Evolutionary conservation across 1,139 yeast genomes (phyloP), one percentile per base, ranked within the genome.

Genomic region (Pichia sp.): DNA sequence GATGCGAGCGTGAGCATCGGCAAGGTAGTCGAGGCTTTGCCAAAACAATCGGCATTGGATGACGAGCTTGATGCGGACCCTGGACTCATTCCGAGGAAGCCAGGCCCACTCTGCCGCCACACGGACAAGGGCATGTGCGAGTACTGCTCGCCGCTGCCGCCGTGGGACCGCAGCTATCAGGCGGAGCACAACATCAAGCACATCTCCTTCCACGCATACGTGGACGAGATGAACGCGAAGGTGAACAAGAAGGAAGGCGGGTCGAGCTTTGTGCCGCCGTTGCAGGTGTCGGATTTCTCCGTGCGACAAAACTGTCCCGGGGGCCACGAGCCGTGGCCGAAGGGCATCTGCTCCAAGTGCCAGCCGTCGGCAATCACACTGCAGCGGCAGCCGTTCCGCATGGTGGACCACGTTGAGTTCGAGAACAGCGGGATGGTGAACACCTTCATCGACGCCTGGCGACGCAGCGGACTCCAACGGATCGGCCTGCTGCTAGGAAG

Each of bases 351-450:
- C 66, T 86, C 96, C n/a, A 89, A 90, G 67, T 93, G 99, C 68
- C 98, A 91, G 68, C 98, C 99, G 0, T 83, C 96, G 1, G 95
- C 96, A 0, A 89, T 95, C 53, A 90, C 98, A 0, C 74, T 95
- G 57, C 96, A 87, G 66, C 91, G 85, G 66, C 99, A 95, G 67
- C 75, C 78, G 46, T 95, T 87, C 67, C 79, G 99, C 63, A 88
- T 93, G 96, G 96, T 95, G 21, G 99, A 95, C 68, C 98, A 95
- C 71, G 95, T 93, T 30, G 98, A 93, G 67, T 87, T 91, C 68
- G 83, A 90, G 19, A 82, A 80, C 56, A 80, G 90, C 45, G 73
- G 75, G 4, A 78, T 90, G 36, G 79, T 95, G 53, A 88, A 93
- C 66, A 74, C 78, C 41, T 93, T 95, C 68, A 87, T 95, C 54